Evolutionary conservation across 2,329 filamentous ascomycete genomes (phyloP), one percentile per base, ranked within the genome.

Genomic region (Penicillium sp.): DNA sequence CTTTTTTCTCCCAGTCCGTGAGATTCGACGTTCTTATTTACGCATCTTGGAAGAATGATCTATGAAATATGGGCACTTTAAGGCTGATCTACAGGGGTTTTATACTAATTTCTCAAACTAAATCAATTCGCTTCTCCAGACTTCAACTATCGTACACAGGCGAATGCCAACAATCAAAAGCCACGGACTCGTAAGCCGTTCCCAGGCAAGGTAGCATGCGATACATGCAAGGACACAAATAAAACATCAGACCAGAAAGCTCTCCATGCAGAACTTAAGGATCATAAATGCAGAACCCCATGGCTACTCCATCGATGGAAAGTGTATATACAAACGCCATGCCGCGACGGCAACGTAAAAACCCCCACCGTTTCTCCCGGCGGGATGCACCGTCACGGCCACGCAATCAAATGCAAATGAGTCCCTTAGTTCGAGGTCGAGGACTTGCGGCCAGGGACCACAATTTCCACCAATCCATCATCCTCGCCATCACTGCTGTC

Each of bases 391-490:
- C 29, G 29, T 46, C 50, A 37, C 10, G 40, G 33, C 50, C 50
- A 46, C 21, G 50, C 29, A 53, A 46, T 46, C 41, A 53, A 53
- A 53, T 46, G 50, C 31, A 53, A 56, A 52, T 52, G 23, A 38
- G 9, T 33, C 31, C 31, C 19, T 38, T 64, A 64, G 48, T 64
- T 62, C 12, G 64, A 64, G 21, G 62, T 60, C 35, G 70, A 72
- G 50, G 71, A 66, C 60, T 74, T 76, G 51, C 71, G 73, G 42
- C 75, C 72, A 35, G 77, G 77, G 41, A 79, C 76, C 31, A 78
- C 60, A 46, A 80, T 80, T 59, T 80, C 77, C 25, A 80, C 76
- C 29, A 80, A 67, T 45, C 75, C 76, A 27, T 78, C 76, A 55
- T 77, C 75, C 47, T 75, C 74, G 15, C 71, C 75, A 54, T 77